A percentile compares a stretch with the other conserved stretches of the same genome.
phyloP scores from a whole-genome alignment of 192 early-diverging fungal genomes.

The Backusella westeae region DNA sequence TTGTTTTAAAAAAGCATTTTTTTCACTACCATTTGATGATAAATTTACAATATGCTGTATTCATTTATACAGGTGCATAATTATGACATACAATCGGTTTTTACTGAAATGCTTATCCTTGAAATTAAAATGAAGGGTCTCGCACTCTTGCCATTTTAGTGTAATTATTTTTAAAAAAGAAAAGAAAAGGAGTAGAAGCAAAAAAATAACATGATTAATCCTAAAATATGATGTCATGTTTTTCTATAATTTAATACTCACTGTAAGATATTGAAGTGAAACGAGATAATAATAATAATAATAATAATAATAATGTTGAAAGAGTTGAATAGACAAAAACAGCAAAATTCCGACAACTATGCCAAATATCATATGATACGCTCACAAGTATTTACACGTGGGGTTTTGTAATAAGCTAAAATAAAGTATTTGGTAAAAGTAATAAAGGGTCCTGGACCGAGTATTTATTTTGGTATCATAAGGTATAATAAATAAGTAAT shows the following conservation, averaged over 20 bases:
- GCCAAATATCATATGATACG: background rate
- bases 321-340: background rate
- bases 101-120: background rate
- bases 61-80: background rate
- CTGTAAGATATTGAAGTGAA: too few species aligned
- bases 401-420: too few species aligned
- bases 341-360: background rate
- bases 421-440: background rate
- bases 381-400: background rate
- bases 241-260: background rate
- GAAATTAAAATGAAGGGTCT: background rate
- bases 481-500: background rate
- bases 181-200: too few species aligned
- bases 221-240: background rate
- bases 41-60: too few species aligned
- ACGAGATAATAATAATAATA: too few species aligned
- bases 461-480: slow-evolving; percentile 5
- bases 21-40: background rate
- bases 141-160: background rate
- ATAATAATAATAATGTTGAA: background rate
- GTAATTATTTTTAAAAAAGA: too few species aligned
- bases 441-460: background rate
- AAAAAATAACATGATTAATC: background rate
- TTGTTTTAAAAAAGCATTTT: too few species aligned
- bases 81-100: background rate